A percentile compares a stretch with the other conserved stretches of the same genome.
These are phyloP conservation scores for Boletus fagicola DNA, from an alignment of 768 basidiomycete species.

Conservation along the genomic window DNA sequence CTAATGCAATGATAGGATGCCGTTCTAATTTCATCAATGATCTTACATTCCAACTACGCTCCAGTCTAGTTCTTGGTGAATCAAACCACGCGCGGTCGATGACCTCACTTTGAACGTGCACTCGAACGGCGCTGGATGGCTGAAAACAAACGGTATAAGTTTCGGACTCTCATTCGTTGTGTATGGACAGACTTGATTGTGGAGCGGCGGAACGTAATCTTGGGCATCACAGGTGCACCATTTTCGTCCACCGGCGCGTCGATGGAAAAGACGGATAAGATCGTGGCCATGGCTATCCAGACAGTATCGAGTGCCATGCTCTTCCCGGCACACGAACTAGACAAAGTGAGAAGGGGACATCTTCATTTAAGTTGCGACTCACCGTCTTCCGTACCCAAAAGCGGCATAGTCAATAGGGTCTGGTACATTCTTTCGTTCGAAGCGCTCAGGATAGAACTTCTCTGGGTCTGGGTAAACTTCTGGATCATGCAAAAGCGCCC, in stretches of 20 bases:
- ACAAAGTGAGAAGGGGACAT: not conserved
- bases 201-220: slow-evolving; percentile 3
- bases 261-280: slow-evolving; percentile 1
- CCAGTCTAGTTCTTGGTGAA: slow-evolving; percentile 3
- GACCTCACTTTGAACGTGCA: slow-evolving; percentile 6
- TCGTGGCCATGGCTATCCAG: slow-evolving; percentile 2
- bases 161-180: not conserved
- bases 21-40: not conserved
- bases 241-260: not conserved
- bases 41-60: not conserved
- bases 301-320: slow-evolving; percentile 4
- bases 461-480: slow-evolving; percentile 3
- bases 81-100: not conserved
- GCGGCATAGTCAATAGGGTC: slow-evolving; percentile 4
- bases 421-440: not conserved
- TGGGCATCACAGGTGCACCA: not conserved
- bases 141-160: not conserved
- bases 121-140: slow-evolving; percentile 1
- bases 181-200: slow-evolving; percentile 3
- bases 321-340: slow-evolving; percentile 4
- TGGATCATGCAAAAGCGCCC: slow-evolving; percentile 3
- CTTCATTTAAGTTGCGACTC: not conserved
- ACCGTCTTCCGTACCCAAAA: slow-evolving; percentile 7
- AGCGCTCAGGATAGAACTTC: slow-evolving; percentile 1
- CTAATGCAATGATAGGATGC: not conserved